These are phyloP conservation scores for Trichoderma sp. DNA, from an alignment of 2,329 filamentous ascomycete genomes.

Conservation along the genomic window DNA sequence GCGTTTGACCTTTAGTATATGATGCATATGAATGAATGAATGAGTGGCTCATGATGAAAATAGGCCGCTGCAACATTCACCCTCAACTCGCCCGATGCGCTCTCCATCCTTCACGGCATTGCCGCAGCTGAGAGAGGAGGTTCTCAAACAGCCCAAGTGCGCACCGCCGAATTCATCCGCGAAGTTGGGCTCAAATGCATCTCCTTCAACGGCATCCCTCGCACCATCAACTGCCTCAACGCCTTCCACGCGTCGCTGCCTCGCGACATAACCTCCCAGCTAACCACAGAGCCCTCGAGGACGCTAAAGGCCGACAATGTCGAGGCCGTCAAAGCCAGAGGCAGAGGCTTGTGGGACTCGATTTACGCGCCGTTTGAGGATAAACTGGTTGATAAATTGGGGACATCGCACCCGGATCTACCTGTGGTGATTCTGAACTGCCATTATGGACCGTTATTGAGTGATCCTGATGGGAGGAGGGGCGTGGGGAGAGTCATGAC, in stretches of 20 bases:
- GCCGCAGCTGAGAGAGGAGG: conserved; percentile 34
- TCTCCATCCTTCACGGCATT: conserved; percentile 60
- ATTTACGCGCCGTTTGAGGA: conserved; percentile 73
- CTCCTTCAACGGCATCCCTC: conserved; percentile 77
- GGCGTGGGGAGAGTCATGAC: conserved; percentile 70
- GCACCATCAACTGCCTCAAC: conserved; percentile 78
- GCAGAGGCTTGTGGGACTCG: conserved; percentile 68
- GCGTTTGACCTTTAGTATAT: not conserved
- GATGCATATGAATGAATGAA: not conserved
- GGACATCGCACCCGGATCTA: conserved; percentile 74
- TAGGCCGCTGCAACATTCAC: conserved; percentile 81
- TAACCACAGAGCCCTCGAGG: conserved; percentile 59
- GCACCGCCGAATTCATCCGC: conserved; percentile 68
- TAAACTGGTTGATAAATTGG: conserved; percentile 70
- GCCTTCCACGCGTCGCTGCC: conserved; percentile 67
- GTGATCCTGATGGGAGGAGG: conserved; percentile 59
- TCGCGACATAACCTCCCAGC: conserved; percentile 46
- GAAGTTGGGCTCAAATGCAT: conserved; percentile 76
- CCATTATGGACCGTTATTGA: conserved; percentile 72
- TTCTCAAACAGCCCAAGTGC: conserved; percentile 32
- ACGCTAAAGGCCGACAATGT: conserved; percentile 52
- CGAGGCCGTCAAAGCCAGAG: conserved; percentile 53
- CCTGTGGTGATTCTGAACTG: conserved; percentile 74
- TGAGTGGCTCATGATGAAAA: not conserved
- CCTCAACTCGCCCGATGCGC: conserved; percentile 78